phyloP scores from a whole-genome alignment of 371 early-diverging fungal genomes.

The Umbelopsis sp. region DNA sequence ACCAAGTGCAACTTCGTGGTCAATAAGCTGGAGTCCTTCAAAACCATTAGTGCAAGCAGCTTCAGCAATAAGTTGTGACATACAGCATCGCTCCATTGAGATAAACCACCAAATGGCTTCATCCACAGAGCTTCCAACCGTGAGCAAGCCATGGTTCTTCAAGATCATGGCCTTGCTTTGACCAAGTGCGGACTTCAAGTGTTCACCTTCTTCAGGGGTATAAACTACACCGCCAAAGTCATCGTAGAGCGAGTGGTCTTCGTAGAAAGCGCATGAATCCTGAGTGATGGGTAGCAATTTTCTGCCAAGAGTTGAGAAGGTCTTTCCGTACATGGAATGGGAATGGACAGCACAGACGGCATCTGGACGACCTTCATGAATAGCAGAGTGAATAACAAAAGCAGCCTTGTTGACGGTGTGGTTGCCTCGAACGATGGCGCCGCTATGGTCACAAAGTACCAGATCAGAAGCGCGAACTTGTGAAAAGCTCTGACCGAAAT shows the following conservation, averaged over 20 bases:
- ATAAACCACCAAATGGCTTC: slow-evolving; percentile 65
- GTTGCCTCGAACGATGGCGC: slow-evolving; percentile 54
- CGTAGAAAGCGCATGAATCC: slow-evolving; percentile 64
- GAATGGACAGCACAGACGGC: slow-evolving; percentile 61
- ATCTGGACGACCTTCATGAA: slow-evolving; percentile 52
- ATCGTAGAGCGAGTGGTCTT: slow-evolving; percentile 48
- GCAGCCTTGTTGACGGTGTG: slow-evolving; percentile 61
- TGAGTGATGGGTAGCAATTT: slow-evolving; percentile 58
- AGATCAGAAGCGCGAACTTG: slow-evolving; percentile 60
- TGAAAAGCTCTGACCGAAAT: slow-evolving; percentile 57
- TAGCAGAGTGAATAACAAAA: slow-evolving; percentile 64
- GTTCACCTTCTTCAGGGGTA: slow-evolving; percentile 55
- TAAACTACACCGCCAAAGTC: slow-evolving; percentile 60
- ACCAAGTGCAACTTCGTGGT: slow-evolving; percentile 44
- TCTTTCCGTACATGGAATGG: slow-evolving; percentile 64
- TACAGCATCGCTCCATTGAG: slow-evolving; percentile 59
- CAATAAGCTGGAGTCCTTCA: slow-evolving; percentile 42
- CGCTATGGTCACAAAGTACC: slow-evolving; percentile 56
- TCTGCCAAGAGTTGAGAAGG: slow-evolving; percentile 55
- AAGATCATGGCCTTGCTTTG: slow-evolving; percentile 57
- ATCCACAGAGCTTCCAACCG: slow-evolving; percentile 57
- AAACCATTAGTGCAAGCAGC: slow-evolving; percentile 46
- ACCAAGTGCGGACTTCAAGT: slow-evolving; percentile 50
- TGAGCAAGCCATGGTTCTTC: slow-evolving; percentile 65
- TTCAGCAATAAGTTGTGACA: slow-evolving; percentile 60